Base-by-base conservation (phyloP, 768 basidiomycete species). In the Dioszegia hungarica region DNA sequence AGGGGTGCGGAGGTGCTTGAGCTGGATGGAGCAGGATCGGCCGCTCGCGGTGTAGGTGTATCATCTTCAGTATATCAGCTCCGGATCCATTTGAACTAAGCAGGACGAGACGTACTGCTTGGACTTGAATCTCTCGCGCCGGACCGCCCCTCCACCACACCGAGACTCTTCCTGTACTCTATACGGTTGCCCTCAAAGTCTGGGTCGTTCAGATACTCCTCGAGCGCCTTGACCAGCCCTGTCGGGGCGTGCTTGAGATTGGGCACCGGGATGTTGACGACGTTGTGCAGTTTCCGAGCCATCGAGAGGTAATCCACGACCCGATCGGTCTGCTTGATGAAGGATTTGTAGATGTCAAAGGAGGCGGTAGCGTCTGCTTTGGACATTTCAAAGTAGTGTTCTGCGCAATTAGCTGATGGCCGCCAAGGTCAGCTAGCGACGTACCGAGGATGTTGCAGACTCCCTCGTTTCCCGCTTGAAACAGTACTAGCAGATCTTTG, bases 321-420 rank as follows among this genome's bases (percentile, higher is more conserved):
- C 82, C 85, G 80, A 67, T 97, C 91, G 0, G 94, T 91, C 75
- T 98, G 90, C 47, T 83, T 85, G 78, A 93, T 97, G 77, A 99
- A 99, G 59, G 87, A 84, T 53, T 90, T 88, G 79, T 99, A 99
- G 59, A 98, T 85, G 17, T 78, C 76, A 24, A 98, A 82, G 1
- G 94, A 89, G 29, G 88, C 85, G 34, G 82, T 78, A 0, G 94
- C 95, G 70, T 98, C 94, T n/a, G 85, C 77, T 61, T 88, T 87
- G 0, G 91, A 90, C 95, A 98, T 98, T 74, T 95, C 93, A 68
- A 98, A 97, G 77, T 95, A 99, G 77, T 94, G 88, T 70, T 97
- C 92, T 81, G 58, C 3, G 31, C 9, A 27, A n/a, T 43, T 15
- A 33, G 27, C 27, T 43, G 22, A 25, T 46, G 22, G 6, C n/a